Base-by-base conservation (phyloP, 31 red algal species). In the Endocladia muricata region DNA sequence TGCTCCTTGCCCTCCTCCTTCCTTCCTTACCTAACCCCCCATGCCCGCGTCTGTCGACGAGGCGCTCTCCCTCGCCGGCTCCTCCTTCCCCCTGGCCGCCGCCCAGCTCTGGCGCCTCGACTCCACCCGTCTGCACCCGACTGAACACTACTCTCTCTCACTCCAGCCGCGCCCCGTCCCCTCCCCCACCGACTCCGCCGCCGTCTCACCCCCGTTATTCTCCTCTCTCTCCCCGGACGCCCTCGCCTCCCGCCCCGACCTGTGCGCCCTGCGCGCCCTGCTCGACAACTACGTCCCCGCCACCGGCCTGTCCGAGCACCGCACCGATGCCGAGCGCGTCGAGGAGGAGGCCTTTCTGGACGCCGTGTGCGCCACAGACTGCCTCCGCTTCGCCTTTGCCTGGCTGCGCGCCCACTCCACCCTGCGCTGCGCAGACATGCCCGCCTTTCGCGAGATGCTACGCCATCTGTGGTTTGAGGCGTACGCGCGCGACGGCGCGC, bases 251-350 rank as follows among this genome's bases (percentile, higher is more conserved):
- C n/a, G n/a, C n/a, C n/a, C n/a, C n/a, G n/a, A n/a, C n/a, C n/a
- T n/a, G n/a, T n/a, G n/a, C n/a, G n/a, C n/a, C n/a, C n/a, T n/a
- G n/a, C n/a, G n/a, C n/a, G n/a, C n/a, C n/a, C 78, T 91, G 31
- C 59, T 91, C 17, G 81, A 91, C 68, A 91, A 91, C 51, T 91
- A 91, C 63, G 37, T 41, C 3, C 72, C 72, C 3, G 70, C 68
- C 3, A 78, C 82, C 9, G 88, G 88, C 3, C 51, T 91, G 7
- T 52, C 78, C 51, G 88, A 91, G 66, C 41, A 48, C 2, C 69
- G 77, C 29, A 60, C 69, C 7, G 25, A 76, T 3, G 88, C 66
- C 48, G 88, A 91, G 61, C 59, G 66, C 15, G 52, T 26, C 37
- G 88, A 91, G 74, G 82, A 77, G 30, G 32, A 61, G 34, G 36